A percentile compares a stretch with the other conserved stretches of the same genome.
Evolutionary conservation across 257 asterid species (phyloP).

Genomic region (Primulina eburnea): DNA sequence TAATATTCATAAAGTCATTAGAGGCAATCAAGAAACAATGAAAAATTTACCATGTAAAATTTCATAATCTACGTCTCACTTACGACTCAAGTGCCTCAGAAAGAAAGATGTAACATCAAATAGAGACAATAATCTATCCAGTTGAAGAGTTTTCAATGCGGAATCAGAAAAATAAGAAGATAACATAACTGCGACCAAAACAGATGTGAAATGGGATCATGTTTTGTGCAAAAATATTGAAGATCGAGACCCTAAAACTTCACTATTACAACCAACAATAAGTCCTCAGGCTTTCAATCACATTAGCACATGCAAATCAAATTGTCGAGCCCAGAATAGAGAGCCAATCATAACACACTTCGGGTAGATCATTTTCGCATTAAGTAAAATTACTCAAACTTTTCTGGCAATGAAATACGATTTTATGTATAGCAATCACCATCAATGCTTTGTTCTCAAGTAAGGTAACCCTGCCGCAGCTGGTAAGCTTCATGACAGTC

Average conservation of each 20-base stretch:
- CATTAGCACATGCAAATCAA: background rate
- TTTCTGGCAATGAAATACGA: slow-evolving; percentile 13
- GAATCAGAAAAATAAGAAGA: background rate
- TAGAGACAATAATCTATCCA: background rate
- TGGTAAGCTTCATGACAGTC: slow-evolving; percentile 76
- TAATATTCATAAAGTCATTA: background rate
- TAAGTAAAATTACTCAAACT: slow-evolving; percentile 9
- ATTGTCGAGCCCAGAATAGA: slow-evolving; percentile 13
- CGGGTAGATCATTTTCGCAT: background rate
- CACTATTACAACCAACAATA: background rate
- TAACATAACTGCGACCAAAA: background rate
- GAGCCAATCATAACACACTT: background rate
- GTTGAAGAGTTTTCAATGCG: background rate
- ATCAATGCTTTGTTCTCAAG: slow-evolving; percentile 65
- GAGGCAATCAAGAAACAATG: background rate
- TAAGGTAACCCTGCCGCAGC: slow-evolving; percentile 68
- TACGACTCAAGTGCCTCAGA: background rate
- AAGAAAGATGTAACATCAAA: background rate
- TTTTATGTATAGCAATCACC: slow-evolving; percentile 45
- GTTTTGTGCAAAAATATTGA: background rate
- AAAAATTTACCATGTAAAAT: background rate
- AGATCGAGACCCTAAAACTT: background rate
- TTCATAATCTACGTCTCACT: background rate
- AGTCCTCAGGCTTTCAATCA: slow-evolving; percentile 18
- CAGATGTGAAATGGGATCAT: slow-evolving; percentile 1